Evolutionary conservation across 2,329 filamentous ascomycete species (phyloP).

Genomic region (Cadophora sp.): DNA sequence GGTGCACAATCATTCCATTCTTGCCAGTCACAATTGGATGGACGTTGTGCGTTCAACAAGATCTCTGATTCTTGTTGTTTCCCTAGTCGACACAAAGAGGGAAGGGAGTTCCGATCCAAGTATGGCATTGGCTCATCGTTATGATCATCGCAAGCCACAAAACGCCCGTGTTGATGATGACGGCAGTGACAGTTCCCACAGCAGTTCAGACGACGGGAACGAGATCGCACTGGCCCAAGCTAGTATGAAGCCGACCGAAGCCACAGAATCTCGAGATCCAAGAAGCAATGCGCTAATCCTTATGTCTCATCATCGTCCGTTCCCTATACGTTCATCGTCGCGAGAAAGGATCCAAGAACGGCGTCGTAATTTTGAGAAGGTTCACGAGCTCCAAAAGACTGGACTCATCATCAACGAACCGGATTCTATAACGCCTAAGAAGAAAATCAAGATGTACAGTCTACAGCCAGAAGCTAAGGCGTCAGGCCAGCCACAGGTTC

Average conservation of each 20-base stretch:
- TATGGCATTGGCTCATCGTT: background rate
- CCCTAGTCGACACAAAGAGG: background rate
- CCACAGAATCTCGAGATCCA: background rate
- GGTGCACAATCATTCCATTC: background rate
- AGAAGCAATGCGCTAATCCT: background rate
- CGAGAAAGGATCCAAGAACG: background rate
- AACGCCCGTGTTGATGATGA: background rate
- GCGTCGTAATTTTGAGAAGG: background rate
- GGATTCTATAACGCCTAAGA: background rate
- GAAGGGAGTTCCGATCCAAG: background rate
- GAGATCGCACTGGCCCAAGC: background rate
- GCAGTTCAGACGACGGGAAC: background rate
- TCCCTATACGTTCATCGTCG: background rate
- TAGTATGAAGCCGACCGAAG: background rate
- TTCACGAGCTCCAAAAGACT: background rate
- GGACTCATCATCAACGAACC: background rate
- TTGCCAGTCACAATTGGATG: background rate
- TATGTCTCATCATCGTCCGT: background rate
- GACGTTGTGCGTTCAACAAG: background rate
- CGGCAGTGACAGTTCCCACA: background rate
- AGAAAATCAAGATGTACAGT: background rate
- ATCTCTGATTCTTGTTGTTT: background rate
- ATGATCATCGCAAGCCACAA: background rate
- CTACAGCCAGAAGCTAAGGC: background rate
- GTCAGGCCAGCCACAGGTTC: background rate